phyloP scores from a whole-genome alignment of 2,329 filamentous ascomycete species.

The Orbilia oligospora region DNA sequence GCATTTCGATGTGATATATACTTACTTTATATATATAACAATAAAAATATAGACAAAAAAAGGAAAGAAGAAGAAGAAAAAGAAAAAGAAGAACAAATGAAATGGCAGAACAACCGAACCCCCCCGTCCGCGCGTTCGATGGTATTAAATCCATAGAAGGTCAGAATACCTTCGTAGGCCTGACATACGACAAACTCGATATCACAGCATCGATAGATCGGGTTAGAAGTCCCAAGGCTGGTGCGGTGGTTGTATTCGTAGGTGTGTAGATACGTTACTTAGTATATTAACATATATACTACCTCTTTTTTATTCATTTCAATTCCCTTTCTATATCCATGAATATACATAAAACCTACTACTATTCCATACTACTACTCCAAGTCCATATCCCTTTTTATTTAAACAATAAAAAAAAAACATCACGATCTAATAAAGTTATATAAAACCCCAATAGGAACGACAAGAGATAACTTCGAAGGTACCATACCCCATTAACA shows the following conservation, averaged over 20 bases:
- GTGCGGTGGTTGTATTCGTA: slow-evolving; percentile 82
- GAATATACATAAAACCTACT: too few species aligned
- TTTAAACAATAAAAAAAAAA: not conserved
- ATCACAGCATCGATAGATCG: slow-evolving; percentile 73
- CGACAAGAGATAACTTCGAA: slow-evolving; percentile 81
- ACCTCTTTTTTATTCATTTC: too few species aligned
- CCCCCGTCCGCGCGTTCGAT: slow-evolving; percentile 31
- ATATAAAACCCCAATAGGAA: slow-evolving; percentile 72
- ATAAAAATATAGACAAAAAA: not conserved
- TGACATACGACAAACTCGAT: slow-evolving; percentile 77
- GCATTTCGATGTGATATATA: too few species aligned
- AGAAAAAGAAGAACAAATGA: not conserved
- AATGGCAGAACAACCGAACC: not conserved
- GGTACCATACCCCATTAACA: too few species aligned
- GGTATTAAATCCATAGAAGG: slow-evolving; percentile 66
- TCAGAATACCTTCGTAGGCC: slow-evolving; percentile 75
- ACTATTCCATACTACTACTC: too few species aligned
- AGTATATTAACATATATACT: too few species aligned
- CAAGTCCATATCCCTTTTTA: not conserved
- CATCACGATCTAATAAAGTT: slow-evolving; percentile 20
- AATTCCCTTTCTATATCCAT: too few species aligned
- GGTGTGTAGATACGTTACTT: slow-evolving; percentile 70
- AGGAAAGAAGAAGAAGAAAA: not conserved
- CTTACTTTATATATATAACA: not conserved
- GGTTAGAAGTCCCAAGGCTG: slow-evolving; percentile 80